Conservation (phyloP, 352 stramenopile species). For the Phytopythium kandeliae region DNA sequence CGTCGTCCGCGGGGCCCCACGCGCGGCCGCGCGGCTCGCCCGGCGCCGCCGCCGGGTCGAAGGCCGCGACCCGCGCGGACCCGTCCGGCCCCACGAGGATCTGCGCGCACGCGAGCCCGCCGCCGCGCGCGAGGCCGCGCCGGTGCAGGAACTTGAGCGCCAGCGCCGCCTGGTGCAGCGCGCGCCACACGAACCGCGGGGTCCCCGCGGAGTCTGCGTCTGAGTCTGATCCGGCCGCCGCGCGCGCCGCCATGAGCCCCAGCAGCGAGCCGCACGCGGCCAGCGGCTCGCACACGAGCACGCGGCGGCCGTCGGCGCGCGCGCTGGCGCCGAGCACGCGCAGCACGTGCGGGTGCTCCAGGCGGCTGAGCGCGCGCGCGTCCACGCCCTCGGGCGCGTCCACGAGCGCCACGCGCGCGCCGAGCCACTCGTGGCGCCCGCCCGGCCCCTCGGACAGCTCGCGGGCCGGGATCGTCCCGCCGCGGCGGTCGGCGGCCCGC, state of each 20-base stretch:
- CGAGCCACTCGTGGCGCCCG: slow-evolving; percentile 1
- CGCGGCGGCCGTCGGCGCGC: slow-evolving; percentile 5
- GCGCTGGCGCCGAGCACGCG: slow-evolving; percentile 19
- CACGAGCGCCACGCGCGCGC: slow-evolving; percentile 1
- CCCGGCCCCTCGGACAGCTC: background rate
- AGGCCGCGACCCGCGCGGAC: slow-evolving; percentile 12
- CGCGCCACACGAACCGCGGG: slow-evolving; percentile 9
- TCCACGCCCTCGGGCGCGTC: background rate
- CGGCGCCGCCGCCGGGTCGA: slow-evolving; percentile 6
- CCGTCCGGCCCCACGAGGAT: slow-evolving; percentile 11
- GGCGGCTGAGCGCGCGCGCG: slow-evolving; percentile 18
- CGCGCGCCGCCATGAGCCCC: background rate
- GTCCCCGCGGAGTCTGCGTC: background rate
- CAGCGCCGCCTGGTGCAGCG: slow-evolving; percentile 16
- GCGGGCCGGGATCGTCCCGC: background rate
- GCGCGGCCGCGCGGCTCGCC: background rate
- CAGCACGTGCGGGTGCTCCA: slow-evolving; percentile 29
- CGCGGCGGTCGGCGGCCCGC: background rate
- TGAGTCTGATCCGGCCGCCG: background rate
- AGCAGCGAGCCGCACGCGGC: slow-evolving; percentile 8
- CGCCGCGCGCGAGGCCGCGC: slow-evolving; percentile 11
- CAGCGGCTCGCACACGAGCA: slow-evolving; percentile 17
- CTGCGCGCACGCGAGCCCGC: slow-evolving; percentile 18
- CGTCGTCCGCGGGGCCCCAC: slow-evolving; percentile 1
- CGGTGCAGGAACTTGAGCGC: slow-evolving; percentile 17